A percentile compares a stretch with the other conserved stretches of the same genome.
Conservation (phyloP, 1,139 yeast genomes). For the Diutina sp. region DNA sequence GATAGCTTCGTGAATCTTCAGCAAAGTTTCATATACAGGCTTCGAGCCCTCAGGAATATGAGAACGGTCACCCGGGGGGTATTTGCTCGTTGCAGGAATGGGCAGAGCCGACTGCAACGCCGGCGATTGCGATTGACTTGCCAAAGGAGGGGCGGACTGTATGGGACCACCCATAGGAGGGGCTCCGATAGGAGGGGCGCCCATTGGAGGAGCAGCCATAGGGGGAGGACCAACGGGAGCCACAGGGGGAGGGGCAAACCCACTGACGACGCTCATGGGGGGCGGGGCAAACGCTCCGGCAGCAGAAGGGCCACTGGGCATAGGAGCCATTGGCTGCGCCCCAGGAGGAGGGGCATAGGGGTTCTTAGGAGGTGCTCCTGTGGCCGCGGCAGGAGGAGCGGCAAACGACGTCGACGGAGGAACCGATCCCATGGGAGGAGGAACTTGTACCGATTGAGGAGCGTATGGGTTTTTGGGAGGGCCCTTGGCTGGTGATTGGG, state of each 20-base stretch:
- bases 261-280: not conserved
- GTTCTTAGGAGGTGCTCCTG: not conserved
- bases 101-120: not conserved
- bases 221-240: constrained; percentile 9
- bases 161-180: constrained; percentile 2
- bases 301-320: not conserved
- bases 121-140: constrained; percentile 1
- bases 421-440: not conserved
- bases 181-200: constrained; percentile 13
- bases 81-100: constrained; percentile 6
- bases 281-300: constrained; percentile 2
- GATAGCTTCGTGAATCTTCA: constrained; percentile 42
- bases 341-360: not conserved
- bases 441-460: not conserved
- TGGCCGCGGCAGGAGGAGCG: constrained; percentile 6
- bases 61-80: constrained; percentile 59
- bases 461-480: constrained; percentile 2
- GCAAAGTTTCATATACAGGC: constrained; percentile 48
- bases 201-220: constrained; percentile 11
- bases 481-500: not conserved
- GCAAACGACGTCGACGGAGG: constrained; percentile 4
- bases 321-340: not conserved
- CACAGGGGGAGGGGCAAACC: constrained; percentile 7
- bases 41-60: constrained; percentile 49
- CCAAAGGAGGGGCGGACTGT: not conserved